These are phyloP conservation scores for Penicillium flavigenum DNA, from an alignment of 495 filamentous ascomycete species.

Conservation along the genomic window DNA sequence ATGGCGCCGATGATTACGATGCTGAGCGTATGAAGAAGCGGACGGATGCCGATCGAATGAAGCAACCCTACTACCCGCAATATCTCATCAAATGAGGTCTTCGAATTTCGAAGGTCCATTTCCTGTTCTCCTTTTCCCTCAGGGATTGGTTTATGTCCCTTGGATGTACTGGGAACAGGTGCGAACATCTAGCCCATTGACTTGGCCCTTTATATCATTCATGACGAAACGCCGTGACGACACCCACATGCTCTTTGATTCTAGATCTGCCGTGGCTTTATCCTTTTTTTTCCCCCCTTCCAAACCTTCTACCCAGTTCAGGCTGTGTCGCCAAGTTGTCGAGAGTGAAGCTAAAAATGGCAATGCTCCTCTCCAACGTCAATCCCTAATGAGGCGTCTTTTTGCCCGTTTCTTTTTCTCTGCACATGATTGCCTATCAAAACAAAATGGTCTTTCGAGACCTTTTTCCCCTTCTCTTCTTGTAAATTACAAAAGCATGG, in stretches of 20 bases:
- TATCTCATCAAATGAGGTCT: slow-evolving; percentile 31
- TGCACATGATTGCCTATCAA: slow-evolving; percentile 19
- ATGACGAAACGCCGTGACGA: slow-evolving; percentile 45
- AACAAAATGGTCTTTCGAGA: slow-evolving; percentile 12
- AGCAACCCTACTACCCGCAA: slow-evolving; percentile 36
- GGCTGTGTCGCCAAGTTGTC: not conserved
- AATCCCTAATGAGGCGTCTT: not conserved
- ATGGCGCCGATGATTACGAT: slow-evolving; percentile 58
- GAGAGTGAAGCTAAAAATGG: slow-evolving; percentile 2
- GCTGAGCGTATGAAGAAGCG: slow-evolving; percentile 56
- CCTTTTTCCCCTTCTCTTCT: slow-evolving; percentile 17
- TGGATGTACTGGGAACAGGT: not conserved
- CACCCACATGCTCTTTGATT: slow-evolving; percentile 21
- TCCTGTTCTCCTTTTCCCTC: not conserved
- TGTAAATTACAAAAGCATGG: slow-evolving; percentile 51
- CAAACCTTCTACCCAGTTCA: slow-evolving; percentile 6
- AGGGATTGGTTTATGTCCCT: not conserved
- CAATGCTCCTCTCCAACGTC: not conserved
- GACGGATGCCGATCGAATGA: slow-evolving; percentile 42
- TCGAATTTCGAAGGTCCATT: slow-evolving; percentile 5
- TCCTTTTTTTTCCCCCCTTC: not conserved
- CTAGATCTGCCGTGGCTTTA: slow-evolving; percentile 23
- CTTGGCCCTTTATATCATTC: slow-evolving; percentile 15
- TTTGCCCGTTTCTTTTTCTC: slow-evolving; percentile 10
- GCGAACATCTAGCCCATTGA: slow-evolving; percentile 1